Evolutionary conservation across 148 eudicot species (phyloP).

Genomic region (Polygonum aviculare): DNA sequence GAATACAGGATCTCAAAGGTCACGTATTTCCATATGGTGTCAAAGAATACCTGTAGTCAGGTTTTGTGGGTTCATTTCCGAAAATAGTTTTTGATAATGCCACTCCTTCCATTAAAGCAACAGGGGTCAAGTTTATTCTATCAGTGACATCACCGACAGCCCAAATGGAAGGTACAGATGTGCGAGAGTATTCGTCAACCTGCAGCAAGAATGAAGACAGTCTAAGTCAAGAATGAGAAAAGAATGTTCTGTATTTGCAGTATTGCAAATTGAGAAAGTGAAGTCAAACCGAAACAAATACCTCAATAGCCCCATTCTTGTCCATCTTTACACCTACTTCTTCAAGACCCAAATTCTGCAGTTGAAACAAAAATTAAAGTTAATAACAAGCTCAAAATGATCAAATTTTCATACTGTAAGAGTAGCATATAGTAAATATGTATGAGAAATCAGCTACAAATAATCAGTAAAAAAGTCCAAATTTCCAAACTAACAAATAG

Average conservation of each 20-base stretch:
- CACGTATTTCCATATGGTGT: conserved; percentile 1
- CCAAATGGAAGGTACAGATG: conserved; percentile 96
- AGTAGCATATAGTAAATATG: neutral
- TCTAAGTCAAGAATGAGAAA: conserved; percentile 7
- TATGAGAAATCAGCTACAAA: neutral
- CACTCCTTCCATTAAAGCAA: conserved; percentile 95
- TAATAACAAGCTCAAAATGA: neutral
- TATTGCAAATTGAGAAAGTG: neutral
- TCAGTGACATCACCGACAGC: conserved; percentile 98
- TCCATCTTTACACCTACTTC: conserved; percentile 68
- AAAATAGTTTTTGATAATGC: conserved; percentile 93
- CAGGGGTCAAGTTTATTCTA: conserved; percentile 96
- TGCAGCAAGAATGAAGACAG: conserved; percentile 24
- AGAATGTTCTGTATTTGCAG: neutral
- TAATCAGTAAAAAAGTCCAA: neutral
- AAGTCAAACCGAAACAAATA: conserved; percentile 16
- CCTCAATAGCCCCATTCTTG: conserved; percentile 84
- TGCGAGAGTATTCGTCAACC: conserved; percentile 85
- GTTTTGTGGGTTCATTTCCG: conserved; percentile 83
- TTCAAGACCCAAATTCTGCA: conserved; percentile 92
- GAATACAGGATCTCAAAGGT: neutral
- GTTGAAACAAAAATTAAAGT: conserved; percentile 8
- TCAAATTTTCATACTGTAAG: neutral
- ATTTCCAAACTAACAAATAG: neutral
- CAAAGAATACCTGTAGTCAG: conserved; percentile 62